phyloP scores from a whole-genome alignment of 306 rosid species.

The Carpinus viminea region DNA sequence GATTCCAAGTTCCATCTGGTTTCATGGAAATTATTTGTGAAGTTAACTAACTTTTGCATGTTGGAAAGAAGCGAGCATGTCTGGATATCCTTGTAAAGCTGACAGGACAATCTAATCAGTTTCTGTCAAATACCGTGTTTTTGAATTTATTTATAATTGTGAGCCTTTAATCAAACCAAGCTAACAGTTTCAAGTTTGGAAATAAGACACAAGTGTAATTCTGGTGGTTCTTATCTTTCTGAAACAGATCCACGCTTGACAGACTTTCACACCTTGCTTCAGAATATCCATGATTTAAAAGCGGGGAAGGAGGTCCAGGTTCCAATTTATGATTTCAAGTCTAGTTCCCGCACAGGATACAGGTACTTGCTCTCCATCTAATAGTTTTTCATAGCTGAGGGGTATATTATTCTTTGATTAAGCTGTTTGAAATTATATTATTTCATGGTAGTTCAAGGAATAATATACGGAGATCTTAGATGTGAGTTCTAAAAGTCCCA shows the following conservation, averaged over 20 bases:
- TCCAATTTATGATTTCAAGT: slow-evolving; percentile 95
- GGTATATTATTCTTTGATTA: background rate
- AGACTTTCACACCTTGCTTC: slow-evolving; percentile 89
- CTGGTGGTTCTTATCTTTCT: slow-evolving; percentile 27
- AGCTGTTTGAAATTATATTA: slow-evolving; percentile 1
- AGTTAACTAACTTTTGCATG: slow-evolving; percentile 7
- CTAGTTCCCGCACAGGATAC: slow-evolving; percentile 91
- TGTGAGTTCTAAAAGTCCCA: background rate
- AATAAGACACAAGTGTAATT: slow-evolving; percentile 14
- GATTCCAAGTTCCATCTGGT: slow-evolving; percentile 9
- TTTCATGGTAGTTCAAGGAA: slow-evolving; percentile 15
- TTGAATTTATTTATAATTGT: slow-evolving; percentile 25
- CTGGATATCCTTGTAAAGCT: background rate
- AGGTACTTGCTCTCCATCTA: slow-evolving; percentile 52
- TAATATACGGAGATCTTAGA: background rate
- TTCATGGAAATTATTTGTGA: slow-evolving; percentile 7
- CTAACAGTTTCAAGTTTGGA: slow-evolving; percentile 28
- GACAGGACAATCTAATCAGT: slow-evolving; percentile 8
- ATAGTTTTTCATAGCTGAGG: slow-evolving; percentile 24
- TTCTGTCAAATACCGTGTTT: slow-evolving; percentile 20
- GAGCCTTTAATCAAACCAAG: slow-evolving; percentile 7
- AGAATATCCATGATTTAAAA: slow-evolving; percentile 82
- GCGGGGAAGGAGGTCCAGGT: slow-evolving; percentile 79
- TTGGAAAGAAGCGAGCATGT: slow-evolving; percentile 7
- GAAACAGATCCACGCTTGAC: slow-evolving; percentile 96